A percentile compares a stretch with the other conserved stretches of the same genome.
Conservation (phyloP, 805 yeast genomes). For the Monosporozyma solicola region DNA sequence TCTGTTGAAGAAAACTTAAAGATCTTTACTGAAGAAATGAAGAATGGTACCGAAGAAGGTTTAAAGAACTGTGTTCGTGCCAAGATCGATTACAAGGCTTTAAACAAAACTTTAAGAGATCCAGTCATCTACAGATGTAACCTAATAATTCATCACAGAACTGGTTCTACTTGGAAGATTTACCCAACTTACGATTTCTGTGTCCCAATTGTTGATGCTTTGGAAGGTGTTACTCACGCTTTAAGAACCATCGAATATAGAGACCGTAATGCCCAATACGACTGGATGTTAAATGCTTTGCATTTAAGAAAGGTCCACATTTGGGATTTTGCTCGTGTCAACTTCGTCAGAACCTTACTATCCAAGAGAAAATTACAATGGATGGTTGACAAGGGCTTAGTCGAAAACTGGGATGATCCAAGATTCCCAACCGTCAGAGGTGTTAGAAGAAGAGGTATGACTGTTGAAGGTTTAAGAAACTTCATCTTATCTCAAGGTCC, state of each 20-base stretch:
- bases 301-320: constrained; percentile 84
- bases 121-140: constrained; percentile 98
- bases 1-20: constrained; percentile 83
- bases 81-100: constrained; percentile 83
- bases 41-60: constrained; percentile 88
- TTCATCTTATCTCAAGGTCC: constrained; percentile 96
- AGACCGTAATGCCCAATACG: constrained; percentile 97
- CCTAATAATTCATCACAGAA: constrained; percentile 97
- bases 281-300: constrained; percentile 84
- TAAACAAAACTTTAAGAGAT: constrained; percentile 93
- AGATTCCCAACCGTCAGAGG: constrained; percentile 99
- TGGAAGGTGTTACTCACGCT: constrained; percentile 97
- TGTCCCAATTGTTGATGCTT: constrained; percentile 89
- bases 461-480: constrained; percentile 92
- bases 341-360: constrained; percentile 89
- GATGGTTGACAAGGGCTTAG: constrained; percentile 91
- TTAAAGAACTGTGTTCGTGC: constrained; percentile 91
- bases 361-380: constrained; percentile 98
- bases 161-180: constrained; percentile 87
- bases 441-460: constrained; percentile 99
- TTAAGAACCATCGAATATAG: constrained; percentile 97
- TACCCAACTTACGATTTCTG: constrained; percentile 99
- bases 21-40: constrained; percentile 86
- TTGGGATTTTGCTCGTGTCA: constrained; percentile 97
- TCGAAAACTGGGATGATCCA: constrained; percentile 96